These are phyloP conservation scores for Aureobasidium mangrovei DNA, from an alignment of 2,329 filamentous ascomycete genomes.

Conservation along the genomic window DNA sequence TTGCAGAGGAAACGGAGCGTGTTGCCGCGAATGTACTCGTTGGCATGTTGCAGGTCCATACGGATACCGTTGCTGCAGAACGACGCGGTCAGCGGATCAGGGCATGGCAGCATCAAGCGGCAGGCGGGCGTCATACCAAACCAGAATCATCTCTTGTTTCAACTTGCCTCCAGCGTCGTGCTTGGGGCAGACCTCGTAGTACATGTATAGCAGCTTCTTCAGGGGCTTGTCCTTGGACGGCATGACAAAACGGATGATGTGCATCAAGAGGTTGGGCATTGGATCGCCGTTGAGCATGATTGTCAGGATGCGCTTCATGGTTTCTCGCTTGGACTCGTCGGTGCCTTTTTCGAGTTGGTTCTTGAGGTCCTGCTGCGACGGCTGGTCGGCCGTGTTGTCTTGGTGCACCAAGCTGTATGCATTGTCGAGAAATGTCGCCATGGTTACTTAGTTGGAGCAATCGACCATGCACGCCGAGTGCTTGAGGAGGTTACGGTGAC, in stretches of 20 bases:
- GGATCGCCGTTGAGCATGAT: conserved; percentile 98
- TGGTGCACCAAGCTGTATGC: conserved; percentile 95
- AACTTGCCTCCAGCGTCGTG: conserved; percentile 85
- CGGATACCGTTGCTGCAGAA: conserved; percentile 80
- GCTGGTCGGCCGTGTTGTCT: conserved; percentile 93
- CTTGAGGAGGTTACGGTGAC: not conserved
- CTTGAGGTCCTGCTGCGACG: conserved; percentile 81
- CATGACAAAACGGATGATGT: conserved; percentile 99
- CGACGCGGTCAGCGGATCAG: not conserved
- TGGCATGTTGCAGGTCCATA: conserved; percentile 92
- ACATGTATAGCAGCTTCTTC: conserved; percentile 98
- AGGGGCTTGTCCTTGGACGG: conserved; percentile 91
- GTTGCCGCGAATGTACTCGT: conserved; percentile 97
- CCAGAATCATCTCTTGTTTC: conserved; percentile 99
- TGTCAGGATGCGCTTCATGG: conserved; percentile 87
- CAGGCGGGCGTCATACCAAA: conserved; percentile 56
- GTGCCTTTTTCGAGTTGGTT: conserved; percentile 41
- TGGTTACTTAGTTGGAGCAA: conserved; percentile 41
- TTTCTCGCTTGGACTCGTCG: conserved; percentile 32
- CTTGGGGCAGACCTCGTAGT: conserved; percentile 98
- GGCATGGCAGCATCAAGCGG: not conserved
- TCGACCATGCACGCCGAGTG: conserved; percentile 9
- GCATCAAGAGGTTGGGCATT: conserved; percentile 93
- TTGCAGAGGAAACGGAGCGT: conserved; percentile 98
- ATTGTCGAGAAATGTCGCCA: conserved; percentile 91